phyloP scores from a whole-genome alignment of 768 basidiomycete genomes.

The Russula vinacea region DNA sequence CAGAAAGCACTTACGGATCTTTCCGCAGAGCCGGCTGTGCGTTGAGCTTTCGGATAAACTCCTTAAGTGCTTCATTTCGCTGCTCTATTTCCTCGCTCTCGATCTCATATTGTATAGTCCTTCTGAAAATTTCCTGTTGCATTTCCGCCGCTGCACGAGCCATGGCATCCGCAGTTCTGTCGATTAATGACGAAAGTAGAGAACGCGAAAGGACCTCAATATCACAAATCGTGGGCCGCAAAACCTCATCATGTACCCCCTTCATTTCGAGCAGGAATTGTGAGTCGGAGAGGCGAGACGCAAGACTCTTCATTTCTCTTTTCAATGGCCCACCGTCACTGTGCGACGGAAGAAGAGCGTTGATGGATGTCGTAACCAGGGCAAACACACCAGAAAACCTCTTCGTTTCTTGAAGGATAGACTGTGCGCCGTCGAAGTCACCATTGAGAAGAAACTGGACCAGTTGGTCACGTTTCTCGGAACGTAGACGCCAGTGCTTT shows the following conservation, averaged over 20 bases:
- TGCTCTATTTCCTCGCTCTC: constrained; percentile 1
- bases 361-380: accelerated
- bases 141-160: constrained; percentile 8
- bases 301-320: constrained; percentile 11
- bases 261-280: constrained; percentile 20
- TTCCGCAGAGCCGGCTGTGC: not conserved
- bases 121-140: constrained; percentile 12
- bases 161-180: constrained; percentile 1
- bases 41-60: constrained; percentile 19
- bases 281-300: constrained; percentile 4
- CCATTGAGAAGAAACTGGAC: constrained; percentile 3
- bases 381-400: not conserved
- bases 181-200: constrained; percentile 15
- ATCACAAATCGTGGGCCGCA: constrained; percentile 5
- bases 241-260: not conserved
- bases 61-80: not conserved
- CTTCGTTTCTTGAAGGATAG: not conserved
- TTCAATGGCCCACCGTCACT: not conserved
- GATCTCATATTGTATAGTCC: constrained; percentile 6
- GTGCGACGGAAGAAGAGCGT: not conserved
- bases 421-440: not conserved
- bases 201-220: not conserved
- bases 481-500: not conserved
- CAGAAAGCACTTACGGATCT: constrained; percentile 11
- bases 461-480: not conserved